Conservation (phyloP, 2,329 filamentous ascomycete species). For the Byssochlamys sp. region DNA sequence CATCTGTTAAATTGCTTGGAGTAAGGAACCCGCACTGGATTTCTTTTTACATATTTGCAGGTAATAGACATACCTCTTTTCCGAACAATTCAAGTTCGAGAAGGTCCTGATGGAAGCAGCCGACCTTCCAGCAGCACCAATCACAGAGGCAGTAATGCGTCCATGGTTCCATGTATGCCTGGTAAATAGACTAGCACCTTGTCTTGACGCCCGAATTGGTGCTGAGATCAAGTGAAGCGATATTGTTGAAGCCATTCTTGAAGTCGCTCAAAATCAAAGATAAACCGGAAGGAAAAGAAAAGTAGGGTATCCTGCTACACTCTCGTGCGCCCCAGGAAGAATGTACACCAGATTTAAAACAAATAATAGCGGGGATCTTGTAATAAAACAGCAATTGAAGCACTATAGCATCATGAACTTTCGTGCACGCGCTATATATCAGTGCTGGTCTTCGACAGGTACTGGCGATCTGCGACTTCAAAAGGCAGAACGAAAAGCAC, state of each 20-base stretch:
- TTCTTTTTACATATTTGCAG: neutral
- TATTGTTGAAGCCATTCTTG: conserved; percentile 8
- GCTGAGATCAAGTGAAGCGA: conserved; percentile 4
- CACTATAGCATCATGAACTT: neutral
- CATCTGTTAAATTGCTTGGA: neutral
- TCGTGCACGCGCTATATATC: neutral
- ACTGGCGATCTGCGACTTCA: neutral
- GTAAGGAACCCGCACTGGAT: neutral
- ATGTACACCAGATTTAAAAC: neutral
- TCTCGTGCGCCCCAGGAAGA: neutral
- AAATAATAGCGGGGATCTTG: neutral
- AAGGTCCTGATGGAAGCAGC: neutral
- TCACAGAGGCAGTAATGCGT: neutral
- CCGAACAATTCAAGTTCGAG: neutral
- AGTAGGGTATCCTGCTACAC: neutral
- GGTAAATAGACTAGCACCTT: conserved; percentile 1
- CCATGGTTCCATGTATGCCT: neutral
- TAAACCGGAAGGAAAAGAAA: neutral
- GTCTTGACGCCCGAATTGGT: conserved; percentile 6
- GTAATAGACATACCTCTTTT: neutral
- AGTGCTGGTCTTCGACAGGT: neutral
- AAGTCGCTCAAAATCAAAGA: neutral
- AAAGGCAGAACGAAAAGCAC: neutral
- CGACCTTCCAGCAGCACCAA: neutral
- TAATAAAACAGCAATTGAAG: neutral